These are phyloP conservation scores for Oxytropis ochrocephala DNA, from an alignment of 306 rosid species.

Conservation along the genomic window DNA sequence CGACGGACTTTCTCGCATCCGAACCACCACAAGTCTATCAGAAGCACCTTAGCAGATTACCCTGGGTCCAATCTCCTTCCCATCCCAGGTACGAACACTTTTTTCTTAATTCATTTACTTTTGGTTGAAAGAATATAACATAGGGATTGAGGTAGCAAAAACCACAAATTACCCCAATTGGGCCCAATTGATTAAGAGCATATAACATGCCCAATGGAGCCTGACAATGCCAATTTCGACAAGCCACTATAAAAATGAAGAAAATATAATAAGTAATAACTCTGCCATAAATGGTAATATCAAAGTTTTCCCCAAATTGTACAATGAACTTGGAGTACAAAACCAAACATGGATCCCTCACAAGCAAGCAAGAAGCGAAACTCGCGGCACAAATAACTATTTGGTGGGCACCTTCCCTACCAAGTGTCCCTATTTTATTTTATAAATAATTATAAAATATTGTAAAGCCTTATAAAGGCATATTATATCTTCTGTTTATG, in stretches of 20 bases:
- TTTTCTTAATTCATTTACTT: too few relatives aligned
- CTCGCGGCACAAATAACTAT: conserved; percentile 33
- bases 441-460: not conserved
- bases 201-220: conserved; percentile 15
- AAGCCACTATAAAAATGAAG: not conserved
- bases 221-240: conserved; percentile 7
- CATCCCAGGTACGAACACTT: too few relatives aligned
- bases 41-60: too few relatives aligned
- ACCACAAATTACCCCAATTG: too few relatives aligned
- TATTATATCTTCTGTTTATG: conserved; percentile 25
- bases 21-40: too few relatives aligned
- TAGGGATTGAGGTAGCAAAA: too few relatives aligned
- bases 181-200: too few relatives aligned
- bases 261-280: not conserved
- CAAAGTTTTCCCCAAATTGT: not conserved
- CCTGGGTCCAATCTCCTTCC: too few relatives aligned
- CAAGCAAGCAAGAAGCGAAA: conserved; percentile 37
- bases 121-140: too few relatives aligned
- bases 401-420: conserved; percentile 34
- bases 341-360: conserved; percentile 29
- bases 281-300: not conserved
- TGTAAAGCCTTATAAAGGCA: not conserved
- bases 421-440: conserved; percentile 17
- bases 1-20: too few relatives aligned
- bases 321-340: conserved; percentile 25